A percentile compares a stretch with the other conserved stretches of the same genome.
phyloP scores from a whole-genome alignment of 2,329 filamentous ascomycete genomes.

The Beauveria pseudobassiana region DNA sequence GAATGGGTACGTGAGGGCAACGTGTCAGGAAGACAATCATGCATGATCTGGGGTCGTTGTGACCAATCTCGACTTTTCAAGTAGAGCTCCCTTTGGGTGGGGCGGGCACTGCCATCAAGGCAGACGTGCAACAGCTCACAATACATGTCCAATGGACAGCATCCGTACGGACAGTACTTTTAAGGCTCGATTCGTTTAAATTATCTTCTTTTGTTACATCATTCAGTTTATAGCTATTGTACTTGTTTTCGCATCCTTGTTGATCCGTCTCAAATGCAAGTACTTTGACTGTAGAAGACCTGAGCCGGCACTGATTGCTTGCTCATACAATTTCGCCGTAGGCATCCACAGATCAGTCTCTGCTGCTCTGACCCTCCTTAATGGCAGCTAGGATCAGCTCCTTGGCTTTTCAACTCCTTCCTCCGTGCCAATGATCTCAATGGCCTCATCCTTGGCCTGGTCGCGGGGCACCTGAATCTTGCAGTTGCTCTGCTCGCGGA shows the following conservation, averaged over 20 bases:
- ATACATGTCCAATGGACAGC: too few relatives aligned
- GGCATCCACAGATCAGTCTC: neutral
- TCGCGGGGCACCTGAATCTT: conserved; percentile 89
- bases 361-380: conserved; percentile 42
- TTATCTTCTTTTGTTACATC: neutral
- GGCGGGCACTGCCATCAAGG: too few relatives aligned
- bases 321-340: neutral
- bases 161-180: too few relatives aligned
- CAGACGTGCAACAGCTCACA: too few relatives aligned
- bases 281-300: neutral
- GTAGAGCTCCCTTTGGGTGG: too few relatives aligned
- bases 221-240: neutral
- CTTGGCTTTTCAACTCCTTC: conserved; percentile 81
- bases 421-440: conserved; percentile 75
- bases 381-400: conserved; percentile 84
- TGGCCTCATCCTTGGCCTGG: conserved; percentile 68
- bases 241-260: neutral
- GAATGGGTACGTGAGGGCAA: too few relatives aligned
- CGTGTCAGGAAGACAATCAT: neutral
- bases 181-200: neutral
- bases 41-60: too few relatives aligned
- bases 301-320: neutral
- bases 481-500: conserved; percentile 86
- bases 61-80: too few relatives aligned
- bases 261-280: neutral